A percentile compares a stretch with the other conserved stretches of the same genome.
phyloP scores from a whole-genome alignment of 495 filamentous ascomycete species.

The Trichocladium uniseriatum region DNA sequence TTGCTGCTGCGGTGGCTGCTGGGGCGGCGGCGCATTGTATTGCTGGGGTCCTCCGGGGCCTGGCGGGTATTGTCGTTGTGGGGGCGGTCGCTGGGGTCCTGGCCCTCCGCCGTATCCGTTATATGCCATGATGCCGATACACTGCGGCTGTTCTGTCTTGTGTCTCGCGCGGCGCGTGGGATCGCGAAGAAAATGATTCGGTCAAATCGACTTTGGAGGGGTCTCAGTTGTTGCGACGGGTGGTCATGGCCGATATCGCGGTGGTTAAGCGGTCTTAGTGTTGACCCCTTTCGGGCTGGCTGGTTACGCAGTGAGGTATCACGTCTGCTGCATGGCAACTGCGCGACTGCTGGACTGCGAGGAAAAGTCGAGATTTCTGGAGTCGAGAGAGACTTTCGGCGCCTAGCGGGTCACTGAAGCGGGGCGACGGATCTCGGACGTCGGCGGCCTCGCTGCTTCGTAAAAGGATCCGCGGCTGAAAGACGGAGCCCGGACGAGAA shows the following conservation, averaged over 20 bases:
- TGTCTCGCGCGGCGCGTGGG: not conserved
- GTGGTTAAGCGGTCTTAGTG: not conserved
- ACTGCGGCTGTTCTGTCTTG: constrained; percentile 1
- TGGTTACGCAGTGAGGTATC: not conserved
- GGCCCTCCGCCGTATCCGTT: constrained; percentile 40
- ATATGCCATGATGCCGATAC: constrained; percentile 33
- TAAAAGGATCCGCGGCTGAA: not conserved
- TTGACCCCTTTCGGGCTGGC: not conserved
- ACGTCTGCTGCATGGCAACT: not conserved
- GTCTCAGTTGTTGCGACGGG: not conserved
- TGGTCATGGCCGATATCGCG: not conserved
- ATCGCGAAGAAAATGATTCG: not conserved
- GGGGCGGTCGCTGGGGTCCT: constrained; percentile 41
- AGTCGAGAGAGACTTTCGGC: not conserved
- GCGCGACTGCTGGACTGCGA: not conserved
- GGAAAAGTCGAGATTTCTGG: not conserved
- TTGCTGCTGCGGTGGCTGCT: constrained; percentile 26
- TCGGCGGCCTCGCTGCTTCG: not conserved
- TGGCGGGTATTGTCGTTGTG: constrained; percentile 36
- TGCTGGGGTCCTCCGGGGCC: constrained; percentile 35
- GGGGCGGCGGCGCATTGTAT: constrained; percentile 40
- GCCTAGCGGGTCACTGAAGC: not conserved
- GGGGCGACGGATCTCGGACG: not conserved
- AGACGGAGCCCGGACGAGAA: not conserved
- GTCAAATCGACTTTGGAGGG: not conserved